A percentile compares a stretch with the other conserved stretches of the same genome.
These are phyloP conservation scores for Globisporangium splendens DNA, from an alignment of 352 stramenopile species.

Conservation along the genomic window DNA sequence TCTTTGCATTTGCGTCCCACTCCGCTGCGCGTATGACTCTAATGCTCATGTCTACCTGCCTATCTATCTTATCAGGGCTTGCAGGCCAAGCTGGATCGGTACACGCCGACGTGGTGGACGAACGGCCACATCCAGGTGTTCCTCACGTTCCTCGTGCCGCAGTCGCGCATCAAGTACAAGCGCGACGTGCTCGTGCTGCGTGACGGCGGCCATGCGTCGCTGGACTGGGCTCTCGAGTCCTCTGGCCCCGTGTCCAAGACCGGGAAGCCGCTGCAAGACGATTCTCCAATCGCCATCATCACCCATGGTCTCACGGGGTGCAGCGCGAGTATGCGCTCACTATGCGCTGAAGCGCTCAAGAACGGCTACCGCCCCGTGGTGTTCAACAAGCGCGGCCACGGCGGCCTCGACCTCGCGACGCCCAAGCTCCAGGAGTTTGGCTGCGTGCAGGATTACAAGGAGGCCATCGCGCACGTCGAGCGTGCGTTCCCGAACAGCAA, in stretches of 20 bases:
- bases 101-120: slow-evolving; percentile 73
- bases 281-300: slow-evolving; percentile 59
- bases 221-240: slow-evolving; percentile 64
- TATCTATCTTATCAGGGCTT: slow-evolving; percentile 25
- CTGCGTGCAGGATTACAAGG: slow-evolving; percentile 50
- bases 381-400: slow-evolving; percentile 84
- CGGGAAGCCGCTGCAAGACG: slow-evolving; percentile 5
- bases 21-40: neutral
- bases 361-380: slow-evolving; percentile 74
- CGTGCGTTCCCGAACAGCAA: slow-evolving; percentile 35
- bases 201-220: slow-evolving; percentile 59
- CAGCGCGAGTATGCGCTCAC: slow-evolving; percentile 54
- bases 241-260: slow-evolving; percentile 12
- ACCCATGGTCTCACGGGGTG: slow-evolving; percentile 70
- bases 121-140: slow-evolving; percentile 71
- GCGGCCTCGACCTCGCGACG: slow-evolving; percentile 52
- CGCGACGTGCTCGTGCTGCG: slow-evolving; percentile 52
- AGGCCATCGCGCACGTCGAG: slow-evolving; percentile 55
- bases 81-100: slow-evolving; percentile 45
- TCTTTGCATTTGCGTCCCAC: neutral
- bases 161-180: slow-evolving; percentile 47
- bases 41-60: neutral
- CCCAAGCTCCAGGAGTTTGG: slow-evolving; percentile 72
- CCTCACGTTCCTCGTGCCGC: slow-evolving; percentile 68
- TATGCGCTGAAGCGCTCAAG: slow-evolving; percentile 55